Conservation (phyloP, 495 filamentous ascomycete genomes). For the Paragyromitra xinjiangensis region DNA sequence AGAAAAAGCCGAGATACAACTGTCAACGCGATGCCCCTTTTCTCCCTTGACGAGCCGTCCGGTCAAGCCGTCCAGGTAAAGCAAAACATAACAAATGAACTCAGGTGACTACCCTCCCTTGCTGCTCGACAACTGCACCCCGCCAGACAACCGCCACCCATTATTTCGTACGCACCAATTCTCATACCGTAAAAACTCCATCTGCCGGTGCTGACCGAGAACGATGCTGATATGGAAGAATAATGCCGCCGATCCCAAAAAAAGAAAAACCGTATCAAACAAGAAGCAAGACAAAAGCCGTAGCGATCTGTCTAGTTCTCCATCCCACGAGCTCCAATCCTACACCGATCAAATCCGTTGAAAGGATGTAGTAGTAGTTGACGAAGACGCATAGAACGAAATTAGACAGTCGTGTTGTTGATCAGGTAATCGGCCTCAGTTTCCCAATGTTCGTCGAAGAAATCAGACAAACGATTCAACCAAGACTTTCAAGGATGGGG, state of each 20-base stretch:
- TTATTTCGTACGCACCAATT: conserved; percentile 42
- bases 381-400: conserved; percentile 33
- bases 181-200: conserved; percentile 28
- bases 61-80: conserved; percentile 54
- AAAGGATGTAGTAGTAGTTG: conserved; percentile 35
- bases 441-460: conserved; percentile 22
- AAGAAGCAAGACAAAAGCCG: conserved; percentile 37
- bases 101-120: conserved; percentile 34
- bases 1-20: conserved; percentile 48
- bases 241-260: conserved; percentile 39
- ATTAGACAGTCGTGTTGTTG: conserved; percentile 44
- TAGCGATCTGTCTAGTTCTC: conserved; percentile 23
- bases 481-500: conserved; percentile 29
- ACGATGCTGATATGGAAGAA: conserved; percentile 46
- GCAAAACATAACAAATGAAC: conserved; percentile 50
- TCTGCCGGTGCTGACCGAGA: conserved; percentile 34
- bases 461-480: conserved; percentile 44
- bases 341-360: conserved; percentile 39
- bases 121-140: conserved; percentile 15
- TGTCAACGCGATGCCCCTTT: conserved; percentile 41
- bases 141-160: conserved; percentile 22
- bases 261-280: conserved; percentile 25
- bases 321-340: conserved; percentile 28
- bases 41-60: conserved; percentile 53
- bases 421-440: conserved; percentile 31